phyloP scores from a whole-genome alignment of 116 monocot species.

The Papilionanthe hybrid region DNA sequence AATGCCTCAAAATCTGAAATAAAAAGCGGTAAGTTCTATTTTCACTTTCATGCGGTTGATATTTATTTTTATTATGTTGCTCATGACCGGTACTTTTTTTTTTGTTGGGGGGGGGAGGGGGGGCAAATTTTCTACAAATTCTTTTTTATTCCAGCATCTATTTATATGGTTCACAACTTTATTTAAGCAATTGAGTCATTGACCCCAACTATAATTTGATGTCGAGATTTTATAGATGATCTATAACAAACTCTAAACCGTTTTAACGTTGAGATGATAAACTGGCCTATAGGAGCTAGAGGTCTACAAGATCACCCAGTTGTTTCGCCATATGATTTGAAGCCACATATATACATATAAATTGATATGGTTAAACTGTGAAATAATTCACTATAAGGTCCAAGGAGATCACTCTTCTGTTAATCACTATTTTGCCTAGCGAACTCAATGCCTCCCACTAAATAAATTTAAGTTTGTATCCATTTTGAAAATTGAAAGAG shows the following conservation, averaged over 20 bases:
- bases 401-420: neutral
- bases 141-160: neutral
- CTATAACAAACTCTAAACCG: neutral
- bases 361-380: neutral
- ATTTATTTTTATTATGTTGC: neutral
- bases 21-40: slow-evolving; percentile 67
- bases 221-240: neutral
- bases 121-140: neutral
- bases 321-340: neutral
- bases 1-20: slow-evolving; percentile 92
- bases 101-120: too few relatives aligned
- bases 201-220: neutral
- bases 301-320: neutral
- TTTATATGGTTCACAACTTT: neutral
- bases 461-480: neutral
- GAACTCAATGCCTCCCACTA: too few relatives aligned
- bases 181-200: neutral
- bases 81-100: neutral
- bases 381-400: neutral
- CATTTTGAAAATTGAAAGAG: neutral
- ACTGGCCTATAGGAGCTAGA: neutral
- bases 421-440: too few relatives aligned
- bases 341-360: neutral
- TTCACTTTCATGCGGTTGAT: neutral
- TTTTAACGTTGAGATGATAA: neutral